phyloP scores from a whole-genome alignment of 306 rosid genomes.

The Inga oerstediana region DNA sequence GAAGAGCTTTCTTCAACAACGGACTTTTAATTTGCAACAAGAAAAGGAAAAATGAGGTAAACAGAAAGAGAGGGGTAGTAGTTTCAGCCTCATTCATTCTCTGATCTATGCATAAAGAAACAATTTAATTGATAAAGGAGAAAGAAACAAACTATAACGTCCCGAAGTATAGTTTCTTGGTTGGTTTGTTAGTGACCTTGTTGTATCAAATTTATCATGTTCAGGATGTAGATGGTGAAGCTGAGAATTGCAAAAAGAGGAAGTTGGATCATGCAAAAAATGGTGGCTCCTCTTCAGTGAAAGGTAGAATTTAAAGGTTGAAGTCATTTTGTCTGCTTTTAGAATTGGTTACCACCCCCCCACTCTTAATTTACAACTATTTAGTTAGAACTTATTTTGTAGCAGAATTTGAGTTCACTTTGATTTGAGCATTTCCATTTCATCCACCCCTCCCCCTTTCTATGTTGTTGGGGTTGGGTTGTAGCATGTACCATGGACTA shows the following conservation, averaged over 20 bases:
- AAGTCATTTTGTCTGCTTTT: constrained; percentile 27
- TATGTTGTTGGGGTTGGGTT: constrained; percentile 1
- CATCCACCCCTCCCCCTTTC: neutral
- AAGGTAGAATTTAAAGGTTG: constrained; percentile 46
- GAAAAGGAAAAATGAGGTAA: constrained; percentile 64
- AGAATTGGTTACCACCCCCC: constrained; percentile 9
- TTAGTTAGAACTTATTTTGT: constrained; percentile 12
- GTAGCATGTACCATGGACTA: neutral
- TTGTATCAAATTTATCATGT: constrained; percentile 41
- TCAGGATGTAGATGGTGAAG: constrained; percentile 52
- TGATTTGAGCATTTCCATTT: constrained; percentile 8
- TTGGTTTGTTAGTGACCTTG: constrained; percentile 20
- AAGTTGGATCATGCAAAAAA: constrained; percentile 40
- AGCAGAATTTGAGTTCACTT: constrained; percentile 8
- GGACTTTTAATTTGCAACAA: constrained; percentile 73
- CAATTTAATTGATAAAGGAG: constrained; percentile 8
- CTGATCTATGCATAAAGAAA: neutral
- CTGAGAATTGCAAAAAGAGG: constrained; percentile 52
- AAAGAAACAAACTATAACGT: constrained; percentile 9
- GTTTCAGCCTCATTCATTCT: constrained; percentile 27
- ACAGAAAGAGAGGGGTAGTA: constrained; percentile 28
- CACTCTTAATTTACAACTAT: constrained; percentile 1
- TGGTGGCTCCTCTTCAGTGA: constrained; percentile 38
- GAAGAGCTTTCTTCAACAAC: constrained; percentile 59
- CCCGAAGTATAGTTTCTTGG: constrained; percentile 17